Percentiles rank a stretch among this genome's conserved stretches.
Evolutionary conservation across 257 asterid genomes (phyloP).

Genomic region (Gynochthodes officinalis): DNA sequence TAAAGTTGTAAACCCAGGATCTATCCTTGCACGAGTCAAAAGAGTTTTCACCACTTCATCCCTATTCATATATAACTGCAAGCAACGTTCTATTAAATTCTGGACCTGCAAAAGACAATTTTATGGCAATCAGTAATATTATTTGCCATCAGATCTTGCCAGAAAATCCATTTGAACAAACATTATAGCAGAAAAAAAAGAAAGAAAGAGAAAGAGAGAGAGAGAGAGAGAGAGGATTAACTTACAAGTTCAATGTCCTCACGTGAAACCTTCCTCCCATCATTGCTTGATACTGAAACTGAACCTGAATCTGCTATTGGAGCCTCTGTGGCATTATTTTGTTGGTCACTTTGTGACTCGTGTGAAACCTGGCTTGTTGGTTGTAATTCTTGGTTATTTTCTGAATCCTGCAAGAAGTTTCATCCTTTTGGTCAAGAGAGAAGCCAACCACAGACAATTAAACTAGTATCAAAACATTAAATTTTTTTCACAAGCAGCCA

Average conservation of each 20-base stretch:
- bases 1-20: slow-evolving; percentile 94
- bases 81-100: slow-evolving; percentile 87
- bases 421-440: not conserved
- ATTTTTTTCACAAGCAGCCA: not conserved
- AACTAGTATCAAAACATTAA: not conserved
- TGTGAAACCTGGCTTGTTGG: slow-evolving; percentile 51
- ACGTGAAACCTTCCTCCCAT: slow-evolving; percentile 85
- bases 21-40: slow-evolving; percentile 88
- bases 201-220: too few relatives aligned
- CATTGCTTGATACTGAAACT: slow-evolving; percentile 75
- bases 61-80: slow-evolving; percentile 86
- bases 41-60: slow-evolving; percentile 95
- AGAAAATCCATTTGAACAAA: not conserved
- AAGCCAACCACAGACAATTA: not conserved
- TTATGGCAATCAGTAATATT: slow-evolving; percentile 5
- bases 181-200: not conserved
- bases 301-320: slow-evolving; percentile 87
- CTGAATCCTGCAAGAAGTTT: slow-evolving; percentile 42
- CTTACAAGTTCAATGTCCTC: slow-evolving; percentile 96
- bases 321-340: slow-evolving; percentile 55
- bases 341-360: slow-evolving; percentile 62
- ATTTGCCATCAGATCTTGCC: too few relatives aligned
- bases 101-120: slow-evolving; percentile 65
- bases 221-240: slow-evolving; percentile 13
- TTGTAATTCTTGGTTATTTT: slow-evolving; percentile 53